Conservation (phyloP, 2,329 filamentous ascomycete species). For the Dactylellina haptotyla region DNA sequence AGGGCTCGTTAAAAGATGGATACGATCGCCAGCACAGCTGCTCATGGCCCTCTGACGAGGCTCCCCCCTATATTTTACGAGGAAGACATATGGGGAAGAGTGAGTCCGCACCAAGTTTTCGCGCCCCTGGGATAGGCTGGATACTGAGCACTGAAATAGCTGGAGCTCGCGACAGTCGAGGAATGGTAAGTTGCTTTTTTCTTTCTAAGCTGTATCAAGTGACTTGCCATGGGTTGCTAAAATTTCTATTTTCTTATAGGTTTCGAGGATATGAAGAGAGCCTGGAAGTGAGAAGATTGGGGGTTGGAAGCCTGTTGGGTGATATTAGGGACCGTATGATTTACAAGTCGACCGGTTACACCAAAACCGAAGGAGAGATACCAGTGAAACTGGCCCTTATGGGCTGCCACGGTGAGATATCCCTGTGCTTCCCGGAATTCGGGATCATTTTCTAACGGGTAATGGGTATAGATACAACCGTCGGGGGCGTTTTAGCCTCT, state of each 20-base stretch:
- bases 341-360: constrained; percentile 70
- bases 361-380: constrained; percentile 64
- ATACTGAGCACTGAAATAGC: not conserved
- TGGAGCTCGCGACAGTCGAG: constrained; percentile 22
- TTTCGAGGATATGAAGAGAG: constrained; percentile 86
- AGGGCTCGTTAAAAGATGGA: constrained; percentile 70
- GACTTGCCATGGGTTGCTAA: not conserved
- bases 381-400: constrained; percentile 56
- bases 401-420: constrained; percentile 56
- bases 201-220: not conserved
- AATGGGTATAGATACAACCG: constrained; percentile 75
- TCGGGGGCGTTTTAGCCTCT: constrained; percentile 80
- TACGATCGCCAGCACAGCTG: constrained; percentile 86
- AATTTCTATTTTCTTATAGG: constrained; percentile 63
- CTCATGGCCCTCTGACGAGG: constrained; percentile 81
- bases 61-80: constrained; percentile 91
- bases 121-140: not conserved
- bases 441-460: not conserved
- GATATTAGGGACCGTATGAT: constrained; percentile 83
- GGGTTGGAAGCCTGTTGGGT: constrained; percentile 84
- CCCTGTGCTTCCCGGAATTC: not conserved
- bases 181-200: constrained; percentile 32
- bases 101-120: not conserved
- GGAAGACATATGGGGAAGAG: constrained; percentile 57
- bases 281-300: constrained; percentile 84